Percentiles rank a stretch among this genome's conserved stretches.
These are phyloP conservation scores for Aspergillus phoenicis DNA, from an alignment of 2,329 filamentous ascomycete species.

Conservation along the genomic window DNA sequence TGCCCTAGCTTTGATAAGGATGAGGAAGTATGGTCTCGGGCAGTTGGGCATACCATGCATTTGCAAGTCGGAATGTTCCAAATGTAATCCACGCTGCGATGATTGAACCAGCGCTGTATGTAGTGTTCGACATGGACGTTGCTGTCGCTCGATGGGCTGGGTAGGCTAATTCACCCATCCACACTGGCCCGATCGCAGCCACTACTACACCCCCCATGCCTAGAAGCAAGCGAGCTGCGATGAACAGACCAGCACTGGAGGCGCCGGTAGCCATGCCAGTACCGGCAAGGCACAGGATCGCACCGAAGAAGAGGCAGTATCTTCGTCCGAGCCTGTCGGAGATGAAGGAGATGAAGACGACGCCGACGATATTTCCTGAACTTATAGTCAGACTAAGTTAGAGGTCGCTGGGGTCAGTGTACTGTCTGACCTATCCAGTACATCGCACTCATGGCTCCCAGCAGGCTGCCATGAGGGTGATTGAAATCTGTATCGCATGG, in stretches of 20 bases:
- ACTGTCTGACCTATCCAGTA: neutral
- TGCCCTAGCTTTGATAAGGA: neutral
- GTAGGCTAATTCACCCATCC: constrained; percentile 1
- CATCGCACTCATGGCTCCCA: neutral
- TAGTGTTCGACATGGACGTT: neutral
- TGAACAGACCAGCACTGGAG: neutral
- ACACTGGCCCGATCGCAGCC: neutral
- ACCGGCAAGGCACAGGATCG: neutral
- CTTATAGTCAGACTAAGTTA: neutral
- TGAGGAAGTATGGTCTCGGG: neutral
- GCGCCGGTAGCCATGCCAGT: neutral
- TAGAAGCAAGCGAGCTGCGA: neutral
- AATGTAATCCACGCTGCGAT: constrained; percentile 2
- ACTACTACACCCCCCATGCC: neutral
- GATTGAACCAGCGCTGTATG: neutral
- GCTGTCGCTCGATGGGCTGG: neutral
- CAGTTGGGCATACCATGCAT: neutral
- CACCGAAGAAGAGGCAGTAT: neutral
- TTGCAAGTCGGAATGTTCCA: constrained; percentile 1
- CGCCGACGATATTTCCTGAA: neutral
- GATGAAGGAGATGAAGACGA: constrained; percentile 1
- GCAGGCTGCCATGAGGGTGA: neutral
- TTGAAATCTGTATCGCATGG: neutral
- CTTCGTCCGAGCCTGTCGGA: neutral
- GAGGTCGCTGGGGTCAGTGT: neutral